Base-by-base conservation (phyloP, 306 rosid species). In the Luffa acutangula region DNA sequence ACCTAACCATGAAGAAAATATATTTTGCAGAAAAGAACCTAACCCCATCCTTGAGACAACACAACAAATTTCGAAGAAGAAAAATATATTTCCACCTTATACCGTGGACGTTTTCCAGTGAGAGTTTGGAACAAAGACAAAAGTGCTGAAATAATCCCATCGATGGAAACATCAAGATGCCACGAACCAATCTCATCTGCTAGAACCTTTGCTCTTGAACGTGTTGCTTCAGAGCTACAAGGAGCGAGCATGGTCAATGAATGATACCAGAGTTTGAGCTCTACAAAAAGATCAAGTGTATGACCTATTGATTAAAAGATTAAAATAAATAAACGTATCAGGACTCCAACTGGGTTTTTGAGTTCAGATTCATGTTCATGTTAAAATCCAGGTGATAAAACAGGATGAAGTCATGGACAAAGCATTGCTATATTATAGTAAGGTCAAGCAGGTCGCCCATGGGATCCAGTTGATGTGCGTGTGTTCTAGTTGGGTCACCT, bases 141-240 rank as follows among this genome's bases (percentile, higher is more conserved):
- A 78, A 95, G 82, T 21, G 97, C 83, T 18, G 94, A 89, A 46
- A 93, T 81, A 84, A 95, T 93, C 76, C 83, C 89, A 75, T 95
- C 99, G 45, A 95, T 95, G 89, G 84, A 82, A 80, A 95, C 90
- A 66, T 94, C 89, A 82, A 94, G 97, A 88, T 94, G 98, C 98
- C 98, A 94, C 9, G 98, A 83, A 79, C 98, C 98, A 75, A 94
- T 85, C 82, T 94, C 98, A 84, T 87, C 91, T 53, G 97, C 97
- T 78, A 94, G 85, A 49, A 85, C 79, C 87, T 91, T 94, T 45
- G 97, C 98, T 51, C 95, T 85, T 9, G 77, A 83, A 78, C 80
- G 89, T 72, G 98, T 94, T 73, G 82, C 85, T 69, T 90, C 95
- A 43, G 97, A 94, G 85, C 98, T 92, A 92, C 83, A 87, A 86